Percentiles rank a stretch among this genome's conserved stretches.
phyloP scores from a whole-genome alignment of 2,329 filamentous ascomycete species.

The Ceratocystis variospora region DNA sequence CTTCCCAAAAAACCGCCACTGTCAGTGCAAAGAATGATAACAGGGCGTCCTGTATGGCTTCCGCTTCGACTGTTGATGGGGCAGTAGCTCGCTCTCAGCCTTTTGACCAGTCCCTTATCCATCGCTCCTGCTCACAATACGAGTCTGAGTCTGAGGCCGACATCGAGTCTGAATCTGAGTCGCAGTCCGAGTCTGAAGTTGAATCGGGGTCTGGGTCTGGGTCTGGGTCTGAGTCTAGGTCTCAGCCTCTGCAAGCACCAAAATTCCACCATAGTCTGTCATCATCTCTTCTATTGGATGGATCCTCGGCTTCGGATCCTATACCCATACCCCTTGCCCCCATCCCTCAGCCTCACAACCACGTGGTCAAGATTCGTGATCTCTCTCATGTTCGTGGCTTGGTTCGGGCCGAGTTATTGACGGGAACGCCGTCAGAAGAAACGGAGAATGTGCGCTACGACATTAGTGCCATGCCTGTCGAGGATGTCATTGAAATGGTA shows the following conservation, averaged over 20 bases:
- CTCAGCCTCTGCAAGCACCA: not conserved
- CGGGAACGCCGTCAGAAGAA: slow-evolving; percentile 24
- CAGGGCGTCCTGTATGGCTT: slow-evolving; percentile 8
- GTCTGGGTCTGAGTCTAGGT: not conserved
- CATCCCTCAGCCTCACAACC: slow-evolving; percentile 22
- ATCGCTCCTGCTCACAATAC: not conserved
- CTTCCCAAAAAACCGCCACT: not conserved
- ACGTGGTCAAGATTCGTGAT: slow-evolving; percentile 68
- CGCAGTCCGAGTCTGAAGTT: not conserved
- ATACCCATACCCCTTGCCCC: not conserved
- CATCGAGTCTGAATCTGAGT: not conserved
- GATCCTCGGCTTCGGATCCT: not conserved
- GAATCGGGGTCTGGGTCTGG: not conserved
- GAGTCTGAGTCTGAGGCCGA: not conserved
- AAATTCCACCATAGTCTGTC: not conserved
- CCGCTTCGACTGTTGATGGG: slow-evolving; percentile 1
- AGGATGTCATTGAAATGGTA: slow-evolving; percentile 98
- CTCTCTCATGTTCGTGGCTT: slow-evolving; percentile 84
- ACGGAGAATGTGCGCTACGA: slow-evolving; percentile 56
- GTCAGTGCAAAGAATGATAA: not conserved
- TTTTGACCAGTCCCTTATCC: not conserved
- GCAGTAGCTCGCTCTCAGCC: not conserved
- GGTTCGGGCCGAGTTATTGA: slow-evolving; percentile 61
- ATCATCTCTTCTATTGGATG: not conserved
- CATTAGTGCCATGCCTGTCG: slow-evolving; percentile 93